phyloP scores from a whole-genome alignment of 2,329 filamentous ascomycete species.

The Colletotrichum musae region DNA sequence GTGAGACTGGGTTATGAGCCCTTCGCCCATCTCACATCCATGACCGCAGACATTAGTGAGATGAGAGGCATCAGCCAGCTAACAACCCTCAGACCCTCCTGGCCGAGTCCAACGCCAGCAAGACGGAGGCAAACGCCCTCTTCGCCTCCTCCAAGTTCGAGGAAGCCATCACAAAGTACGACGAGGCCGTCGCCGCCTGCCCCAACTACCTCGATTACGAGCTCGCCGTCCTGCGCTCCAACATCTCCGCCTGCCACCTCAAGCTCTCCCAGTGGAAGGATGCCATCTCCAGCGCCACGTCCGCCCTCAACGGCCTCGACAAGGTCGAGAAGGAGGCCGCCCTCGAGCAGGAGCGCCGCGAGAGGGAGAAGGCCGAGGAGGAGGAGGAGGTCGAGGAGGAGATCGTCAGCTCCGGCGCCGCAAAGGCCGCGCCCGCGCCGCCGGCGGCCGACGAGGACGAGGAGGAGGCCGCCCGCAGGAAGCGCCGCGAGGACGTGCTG shows the following conservation, averaged over 20 bases:
- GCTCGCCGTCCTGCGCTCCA: slow-evolving; percentile 87
- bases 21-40: background rate
- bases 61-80: background rate
- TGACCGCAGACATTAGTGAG: background rate
- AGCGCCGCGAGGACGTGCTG: slow-evolving; percentile 73
- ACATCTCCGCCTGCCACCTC: slow-evolving; percentile 90
- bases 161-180: slow-evolving; percentile 86
- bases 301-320: slow-evolving; percentile 81
- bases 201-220: slow-evolving; percentile 92
- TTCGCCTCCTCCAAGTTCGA: slow-evolving; percentile 81
- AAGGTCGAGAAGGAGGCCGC: slow-evolving; percentile 62
- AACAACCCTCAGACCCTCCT: slow-evolving; percentile 70
- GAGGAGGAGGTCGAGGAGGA: slow-evolving; percentile 66
- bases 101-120: slow-evolving; percentile 79
- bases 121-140: slow-evolving; percentile 83
- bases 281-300: slow-evolving; percentile 80
- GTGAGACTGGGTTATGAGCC: background rate
- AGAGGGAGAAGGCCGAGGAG: slow-evolving; percentile 63
- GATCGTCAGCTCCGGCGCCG: slow-evolving; percentile 72
- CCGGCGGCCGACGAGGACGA: slow-evolving; percentile 43
- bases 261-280: slow-evolving; percentile 90
- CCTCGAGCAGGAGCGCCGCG: slow-evolving; percentile 43
- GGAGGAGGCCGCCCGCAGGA: slow-evolving; percentile 49
- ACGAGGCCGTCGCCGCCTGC: slow-evolving; percentile 82
- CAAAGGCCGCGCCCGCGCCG: slow-evolving; percentile 60